Base-by-base conservation (phyloP, 805 yeast genomes). In the Candida silvicultrix region DNA sequence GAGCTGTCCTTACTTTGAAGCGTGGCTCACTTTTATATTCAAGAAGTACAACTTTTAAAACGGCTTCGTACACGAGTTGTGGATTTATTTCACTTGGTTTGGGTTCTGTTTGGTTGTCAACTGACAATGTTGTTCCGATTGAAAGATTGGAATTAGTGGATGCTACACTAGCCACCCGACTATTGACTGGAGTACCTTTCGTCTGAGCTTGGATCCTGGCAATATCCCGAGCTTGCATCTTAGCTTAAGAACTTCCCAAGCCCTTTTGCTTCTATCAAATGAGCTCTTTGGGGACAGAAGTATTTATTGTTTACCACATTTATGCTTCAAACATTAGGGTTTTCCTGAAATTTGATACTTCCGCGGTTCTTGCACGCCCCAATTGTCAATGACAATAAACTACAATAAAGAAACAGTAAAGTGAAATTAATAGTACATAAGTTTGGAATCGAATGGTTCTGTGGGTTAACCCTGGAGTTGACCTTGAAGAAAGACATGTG, bases 1-100 rank as follows among this genome's bases (percentile, higher is more conserved):
- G 35, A 5, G 14, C 21, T 21, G 31, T 15, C 39, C 43, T 23
- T 4, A 37, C 69, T 43, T 73, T 63, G 64, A 82, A 83, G 34
- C 88, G 63, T 2, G 86, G 86, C 60, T 82, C 88, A 47, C 74
- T 78, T 45, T 76, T 65, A 54, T 84, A 82, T 41, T 80, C 83
- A 18, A 85, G 59, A 12, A 85, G 60, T 2, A 83, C 59, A 7
- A 80, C 62, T 54, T 81, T 79, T 40, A 84, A 56, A 1, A 81
- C 70, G 28, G 75, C 69, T 41, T 71, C 71, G 52, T 83, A 83
- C 3, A 80, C 62, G 28, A 64, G 68, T 8, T 45, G 41, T 12
- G 40, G 28, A 14, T 25, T 40, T 2, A 28, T 23, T 2, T 16
- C 12, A 15, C 29, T 12, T 1, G 42, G 36, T 32, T 46, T 40